phyloP scores from a whole-genome alignment of 768 basidiomycete genomes.

The Kwoniella sp. region DNA sequence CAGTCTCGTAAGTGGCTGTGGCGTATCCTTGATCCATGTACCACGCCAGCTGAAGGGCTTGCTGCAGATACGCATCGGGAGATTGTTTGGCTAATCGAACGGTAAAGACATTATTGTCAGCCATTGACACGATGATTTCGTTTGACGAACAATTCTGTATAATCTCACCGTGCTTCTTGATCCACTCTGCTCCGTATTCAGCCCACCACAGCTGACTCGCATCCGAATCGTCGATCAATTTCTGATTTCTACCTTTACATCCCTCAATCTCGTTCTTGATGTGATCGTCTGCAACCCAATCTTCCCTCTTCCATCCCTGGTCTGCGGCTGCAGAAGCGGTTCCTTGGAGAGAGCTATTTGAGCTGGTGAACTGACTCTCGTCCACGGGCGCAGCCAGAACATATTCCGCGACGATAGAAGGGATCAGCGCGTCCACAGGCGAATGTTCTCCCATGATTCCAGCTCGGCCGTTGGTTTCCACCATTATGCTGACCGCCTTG shows the following conservation, averaged over 20 bases:
- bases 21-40: slow-evolving; percentile 73
- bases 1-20: slow-evolving; percentile 92
- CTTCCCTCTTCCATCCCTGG: slow-evolving; percentile 65
- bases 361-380: slow-evolving; percentile 38
- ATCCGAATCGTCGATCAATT: slow-evolving; percentile 76
- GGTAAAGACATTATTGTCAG: slow-evolving; percentile 8
- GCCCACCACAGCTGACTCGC: slow-evolving; percentile 78
- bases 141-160: background rate
- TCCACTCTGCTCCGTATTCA: slow-evolving; percentile 84
- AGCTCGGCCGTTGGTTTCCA: slow-evolving; percentile 81
- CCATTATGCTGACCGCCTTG: slow-evolving; percentile 77
- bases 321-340: background rate
- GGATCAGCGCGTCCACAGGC: slow-evolving; percentile 84
- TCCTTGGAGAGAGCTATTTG: background rate
- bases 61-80: slow-evolving; percentile 86
- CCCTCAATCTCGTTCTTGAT: slow-evolving; percentile 64
- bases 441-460: slow-evolving; percentile 90
- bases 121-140: background rate
- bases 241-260: slow-evolving; percentile 65
- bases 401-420: slow-evolving; percentile 83
- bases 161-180: slow-evolving; percentile 69
- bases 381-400: slow-evolving; percentile 72
- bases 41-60: slow-evolving; percentile 90
- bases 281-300: slow-evolving; percentile 72
- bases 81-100: slow-evolving; percentile 60